Percentiles rank a stretch among this genome's conserved stretches.
Evolutionary conservation across 345 rosid species (phyloP).

Genomic region (Ceriops zippeliana): DNA sequence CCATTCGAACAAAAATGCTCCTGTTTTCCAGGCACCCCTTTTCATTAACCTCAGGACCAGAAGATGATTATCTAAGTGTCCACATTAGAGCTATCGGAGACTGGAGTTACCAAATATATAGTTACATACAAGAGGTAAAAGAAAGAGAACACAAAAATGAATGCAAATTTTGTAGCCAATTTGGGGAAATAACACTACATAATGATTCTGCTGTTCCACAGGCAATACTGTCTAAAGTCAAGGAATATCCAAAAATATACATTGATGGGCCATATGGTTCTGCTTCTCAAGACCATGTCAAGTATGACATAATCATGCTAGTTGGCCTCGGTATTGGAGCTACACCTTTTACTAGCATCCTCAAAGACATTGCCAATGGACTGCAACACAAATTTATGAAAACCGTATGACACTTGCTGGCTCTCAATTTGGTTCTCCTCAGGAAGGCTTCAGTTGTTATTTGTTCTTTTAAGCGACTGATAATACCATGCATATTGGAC

Average conservation of each 20-base stretch:
- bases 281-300: slow-evolving; percentile 50
- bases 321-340: slow-evolving; percentile 63
- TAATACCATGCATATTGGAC: neutral
- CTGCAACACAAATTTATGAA: slow-evolving; percentile 2
- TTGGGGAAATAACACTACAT: neutral
- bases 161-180: neutral
- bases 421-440: neutral
- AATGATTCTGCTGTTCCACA: slow-evolving; percentile 7
- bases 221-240: slow-evolving; percentile 29
- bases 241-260: slow-evolving; percentile 37
- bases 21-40: slow-evolving; percentile 55
- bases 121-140: slow-evolving; percentile 50
- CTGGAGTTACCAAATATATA: slow-evolving; percentile 48
- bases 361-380: slow-evolving; percentile 35
- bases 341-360: slow-evolving; percentile 60
- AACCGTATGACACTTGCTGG: neutral
- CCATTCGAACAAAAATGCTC: neutral
- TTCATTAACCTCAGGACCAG: slow-evolving; percentile 51
- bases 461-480: neutral
- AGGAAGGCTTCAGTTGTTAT: neutral
- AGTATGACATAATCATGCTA: slow-evolving; percentile 47
- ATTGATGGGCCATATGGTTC: slow-evolving; percentile 61
- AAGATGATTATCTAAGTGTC: slow-evolving; percentile 45
- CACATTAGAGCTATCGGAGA: slow-evolving; percentile 58
- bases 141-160: neutral